Conservation (phyloP, 2,329 filamentous ascomycete genomes). For the Kalaharituber pfeilii region DNA sequence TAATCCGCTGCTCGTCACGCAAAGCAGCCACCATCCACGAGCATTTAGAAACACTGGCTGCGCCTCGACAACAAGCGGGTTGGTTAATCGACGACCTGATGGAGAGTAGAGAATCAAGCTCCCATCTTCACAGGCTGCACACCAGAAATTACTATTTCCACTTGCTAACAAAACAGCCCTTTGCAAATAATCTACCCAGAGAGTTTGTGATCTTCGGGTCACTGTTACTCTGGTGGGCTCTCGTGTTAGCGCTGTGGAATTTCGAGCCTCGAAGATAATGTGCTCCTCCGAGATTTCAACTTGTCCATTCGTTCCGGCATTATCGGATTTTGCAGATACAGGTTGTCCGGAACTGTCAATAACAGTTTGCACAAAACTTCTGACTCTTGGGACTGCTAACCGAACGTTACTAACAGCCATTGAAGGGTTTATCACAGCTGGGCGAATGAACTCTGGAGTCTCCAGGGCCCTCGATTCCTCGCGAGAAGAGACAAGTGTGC, state of each 20-base stretch:
- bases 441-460: slow-evolving; percentile 70
- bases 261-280: slow-evolving; percentile 75
- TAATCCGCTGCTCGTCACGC: slow-evolving; percentile 72
- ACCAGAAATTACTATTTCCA: slow-evolving; percentile 81
- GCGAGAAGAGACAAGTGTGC: slow-evolving; percentile 58
- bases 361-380: slow-evolving; percentile 64
- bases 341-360: slow-evolving; percentile 41
- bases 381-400: slow-evolving; percentile 71
- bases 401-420: slow-evolving; percentile 68
- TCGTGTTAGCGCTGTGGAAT: slow-evolving; percentile 48
- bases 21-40: slow-evolving; percentile 73
- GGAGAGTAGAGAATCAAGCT: slow-evolving; percentile 83
- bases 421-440: slow-evolving; percentile 68
- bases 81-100: slow-evolving; percentile 69
- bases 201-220: slow-evolving; percentile 56
- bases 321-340: slow-evolving; percentile 22
- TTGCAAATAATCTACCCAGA: slow-evolving; percentile 92
- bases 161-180: slow-evolving; percentile 75
- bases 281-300: neutral
- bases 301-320: slow-evolving; percentile 34
- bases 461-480: slow-evolving; percentile 36
- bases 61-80: slow-evolving; percentile 70
- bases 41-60: slow-evolving; percentile 90
- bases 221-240: slow-evolving; percentile 75
- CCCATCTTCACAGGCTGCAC: slow-evolving; percentile 82